Evolutionary conservation across 2,329 filamentous ascomycete species (phyloP).

Genomic region (Penicillium italicum): DNA sequence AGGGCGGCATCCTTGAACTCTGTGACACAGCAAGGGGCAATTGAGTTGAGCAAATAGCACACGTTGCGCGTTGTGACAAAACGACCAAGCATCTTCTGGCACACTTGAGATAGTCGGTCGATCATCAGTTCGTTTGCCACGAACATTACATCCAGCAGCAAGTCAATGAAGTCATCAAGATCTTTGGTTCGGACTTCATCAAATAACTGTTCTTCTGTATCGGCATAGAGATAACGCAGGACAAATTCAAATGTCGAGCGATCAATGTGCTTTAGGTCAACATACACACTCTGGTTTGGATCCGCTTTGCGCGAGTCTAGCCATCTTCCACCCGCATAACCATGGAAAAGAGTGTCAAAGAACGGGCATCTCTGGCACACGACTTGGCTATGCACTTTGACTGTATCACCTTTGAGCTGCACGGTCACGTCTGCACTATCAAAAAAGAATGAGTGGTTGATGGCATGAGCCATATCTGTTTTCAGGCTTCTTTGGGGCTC

Average conservation of each 20-base stretch:
- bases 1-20: slow-evolving; percentile 85
- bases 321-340: slow-evolving; percentile 83
- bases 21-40: slow-evolving; percentile 76
- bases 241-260: slow-evolving; percentile 73
- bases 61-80: slow-evolving; percentile 86
- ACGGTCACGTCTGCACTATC: slow-evolving; percentile 75
- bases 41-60: slow-evolving; percentile 76
- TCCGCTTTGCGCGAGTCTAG: slow-evolving; percentile 62
- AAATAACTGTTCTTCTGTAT: slow-evolving; percentile 76
- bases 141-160: slow-evolving; percentile 86
- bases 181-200: slow-evolving; percentile 67
- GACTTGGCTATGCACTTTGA: slow-evolving; percentile 72
- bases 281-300: slow-evolving; percentile 54
- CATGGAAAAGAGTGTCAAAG: slow-evolving; percentile 84
- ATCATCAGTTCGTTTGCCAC: slow-evolving; percentile 95
- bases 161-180: slow-evolving; percentile 79
- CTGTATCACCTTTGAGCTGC: slow-evolving; percentile 67
- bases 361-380: slow-evolving; percentile 85
- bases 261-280: slow-evolving; percentile 80
- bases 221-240: slow-evolving; percentile 76
- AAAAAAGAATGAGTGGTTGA: slow-evolving; percentile 67
- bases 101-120: slow-evolving; percentile 82
- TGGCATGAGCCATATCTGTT: slow-evolving; percentile 66
- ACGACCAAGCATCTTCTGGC: slow-evolving; percentile 75
- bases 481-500: slow-evolving; percentile 62